phyloP scores from a whole-genome alignment of 768 basidiomycete species.

The Kwoniella bestiolae region DNA sequence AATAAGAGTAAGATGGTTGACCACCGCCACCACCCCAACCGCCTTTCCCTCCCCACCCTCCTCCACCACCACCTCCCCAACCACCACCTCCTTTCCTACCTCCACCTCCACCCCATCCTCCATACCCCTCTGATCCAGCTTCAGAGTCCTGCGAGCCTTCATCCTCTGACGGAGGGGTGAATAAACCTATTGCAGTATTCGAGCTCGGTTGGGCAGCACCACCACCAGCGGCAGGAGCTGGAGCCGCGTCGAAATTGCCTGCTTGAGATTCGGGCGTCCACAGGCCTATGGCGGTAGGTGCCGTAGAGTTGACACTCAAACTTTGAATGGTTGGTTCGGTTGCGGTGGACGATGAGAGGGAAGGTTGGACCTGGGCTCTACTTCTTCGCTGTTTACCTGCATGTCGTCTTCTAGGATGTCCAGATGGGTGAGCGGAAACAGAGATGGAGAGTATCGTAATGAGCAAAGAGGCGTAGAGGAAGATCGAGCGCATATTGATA shows the following conservation, averaged over 20 bases:
- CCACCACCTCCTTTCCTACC: not conserved
- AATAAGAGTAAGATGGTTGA: not conserved
- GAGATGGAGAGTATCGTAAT: not conserved
- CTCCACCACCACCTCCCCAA: constrained; percentile 7
- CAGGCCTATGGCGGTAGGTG: not conserved
- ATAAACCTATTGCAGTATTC: not conserved
- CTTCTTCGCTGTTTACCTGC: constrained; percentile 1
- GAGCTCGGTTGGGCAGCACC: not conserved
- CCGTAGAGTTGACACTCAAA: not conserved
- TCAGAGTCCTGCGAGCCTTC: not conserved
- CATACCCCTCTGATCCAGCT: constrained; percentile 4
- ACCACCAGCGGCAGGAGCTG: not conserved
- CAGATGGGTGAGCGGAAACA: constrained; percentile 1
- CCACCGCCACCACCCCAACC: not conserved
- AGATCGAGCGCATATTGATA: constrained; percentile 6
- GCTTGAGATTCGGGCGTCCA: constrained; percentile 4
- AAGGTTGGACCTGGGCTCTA: not conserved
- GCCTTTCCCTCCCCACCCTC: not conserved
- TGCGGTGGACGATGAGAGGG: not conserved
- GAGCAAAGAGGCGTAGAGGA: not conserved
- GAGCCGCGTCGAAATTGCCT: not conserved
- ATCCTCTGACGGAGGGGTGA: not conserved
- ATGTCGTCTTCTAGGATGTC: not conserved
- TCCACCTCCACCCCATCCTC: not conserved
- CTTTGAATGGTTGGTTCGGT: not conserved